phyloP scores from a whole-genome alignment of 306 rosid species.

The Pueraria montana region DNA sequence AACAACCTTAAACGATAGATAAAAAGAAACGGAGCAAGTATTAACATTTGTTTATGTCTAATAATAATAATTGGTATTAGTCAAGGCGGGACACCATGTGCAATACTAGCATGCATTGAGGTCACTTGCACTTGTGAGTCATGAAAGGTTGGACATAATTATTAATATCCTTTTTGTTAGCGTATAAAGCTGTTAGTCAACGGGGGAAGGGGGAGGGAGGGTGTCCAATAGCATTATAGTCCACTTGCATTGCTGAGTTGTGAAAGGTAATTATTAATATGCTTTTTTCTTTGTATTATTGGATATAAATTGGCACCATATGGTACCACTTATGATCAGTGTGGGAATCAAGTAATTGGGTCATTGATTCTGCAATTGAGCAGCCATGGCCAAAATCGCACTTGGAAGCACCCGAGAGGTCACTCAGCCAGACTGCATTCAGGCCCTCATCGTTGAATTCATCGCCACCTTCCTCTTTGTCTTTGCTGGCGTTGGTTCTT shows the following conservation, averaged over 20 bases:
- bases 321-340: background rate
- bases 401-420: conserved; percentile 72
- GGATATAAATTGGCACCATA: background rate
- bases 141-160: background rate
- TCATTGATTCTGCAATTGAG: background rate
- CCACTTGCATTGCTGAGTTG: background rate
- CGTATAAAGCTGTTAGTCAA: background rate
- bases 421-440: conserved; percentile 71
- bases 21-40: too few relatives aligned
- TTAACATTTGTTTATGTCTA: background rate
- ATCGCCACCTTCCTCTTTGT: conserved; percentile 86
- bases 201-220: background rate
- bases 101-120: background rate
- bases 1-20: too few relatives aligned
- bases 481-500: conserved; percentile 85
- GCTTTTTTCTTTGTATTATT: background rate
- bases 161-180: background rate
- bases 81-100: background rate
- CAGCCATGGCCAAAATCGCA: conserved; percentile 72
- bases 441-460: conserved; percentile 84
- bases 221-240: background rate
- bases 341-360: background rate
- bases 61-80: background rate
- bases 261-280: background rate
- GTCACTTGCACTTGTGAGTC: too few relatives aligned